These are phyloP conservation scores for Verticillium tricorpus DNA, from an alignment of 2,329 filamentous ascomycete species.

Conservation along the genomic window DNA sequence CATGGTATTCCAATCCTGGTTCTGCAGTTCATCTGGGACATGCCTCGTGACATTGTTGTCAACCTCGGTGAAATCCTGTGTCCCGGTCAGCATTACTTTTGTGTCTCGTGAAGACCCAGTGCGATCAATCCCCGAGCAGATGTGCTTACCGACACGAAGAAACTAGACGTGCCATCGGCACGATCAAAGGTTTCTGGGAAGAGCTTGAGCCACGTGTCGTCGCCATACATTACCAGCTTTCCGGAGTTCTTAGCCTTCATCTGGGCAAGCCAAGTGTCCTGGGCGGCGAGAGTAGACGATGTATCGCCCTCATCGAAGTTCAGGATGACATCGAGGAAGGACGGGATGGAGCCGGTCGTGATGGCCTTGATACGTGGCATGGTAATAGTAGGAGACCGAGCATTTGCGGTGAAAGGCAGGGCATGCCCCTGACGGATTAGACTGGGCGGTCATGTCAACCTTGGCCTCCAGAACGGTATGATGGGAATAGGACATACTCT, in stretches of 20 bases:
- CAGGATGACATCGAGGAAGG: conserved; percentile 92
- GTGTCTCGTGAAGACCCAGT: neutral
- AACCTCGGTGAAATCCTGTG: conserved; percentile 92
- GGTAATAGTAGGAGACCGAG: conserved; percentile 93
- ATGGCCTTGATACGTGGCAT: conserved; percentile 98
- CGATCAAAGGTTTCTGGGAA: conserved; percentile 87
- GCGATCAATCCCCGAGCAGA: neutral
- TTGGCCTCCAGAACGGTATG: neutral
- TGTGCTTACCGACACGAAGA: conserved; percentile 84
- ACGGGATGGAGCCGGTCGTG: conserved; percentile 96
- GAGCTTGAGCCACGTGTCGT: conserved; percentile 97
- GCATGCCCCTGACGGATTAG: conserved; percentile 80
- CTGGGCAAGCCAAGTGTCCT: conserved; percentile 96
- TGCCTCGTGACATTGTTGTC: conserved; percentile 96
- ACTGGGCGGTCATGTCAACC: conserved; percentile 39
- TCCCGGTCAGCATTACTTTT: neutral
- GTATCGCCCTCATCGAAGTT: conserved; percentile 96
- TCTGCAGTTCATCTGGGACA: conserved; percentile 68
- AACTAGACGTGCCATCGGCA: conserved; percentile 90
- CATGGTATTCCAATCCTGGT: conserved; percentile 85
- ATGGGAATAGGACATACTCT: conserved; percentile 46
- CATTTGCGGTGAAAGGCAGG: conserved; percentile 91
- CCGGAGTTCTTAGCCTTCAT: conserved; percentile 69
- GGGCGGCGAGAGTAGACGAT: conserved; percentile 76
- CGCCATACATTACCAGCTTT: conserved; percentile 89